Conservation (phyloP, 768 basidiomycete genomes). For the Pisolithus microcarpus region DNA sequence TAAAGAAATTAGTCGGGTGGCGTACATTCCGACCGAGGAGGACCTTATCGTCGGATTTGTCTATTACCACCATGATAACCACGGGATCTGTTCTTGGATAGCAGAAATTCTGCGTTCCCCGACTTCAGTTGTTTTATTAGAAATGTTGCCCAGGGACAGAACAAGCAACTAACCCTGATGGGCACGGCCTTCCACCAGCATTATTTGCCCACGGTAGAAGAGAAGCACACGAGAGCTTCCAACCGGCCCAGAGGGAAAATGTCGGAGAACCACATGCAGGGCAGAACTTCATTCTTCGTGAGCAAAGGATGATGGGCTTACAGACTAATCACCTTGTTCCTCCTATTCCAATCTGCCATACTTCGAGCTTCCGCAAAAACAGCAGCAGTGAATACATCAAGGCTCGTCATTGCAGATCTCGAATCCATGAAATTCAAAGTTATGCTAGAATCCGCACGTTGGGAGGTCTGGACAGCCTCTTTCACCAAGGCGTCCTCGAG, state of each 20-base stretch:
- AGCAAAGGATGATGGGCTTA: background rate
- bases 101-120: slow-evolving; percentile 80
- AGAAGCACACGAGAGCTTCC: slow-evolving; percentile 82
- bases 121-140: slow-evolving; percentile 36
- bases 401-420: slow-evolving; percentile 43
- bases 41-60: slow-evolving; percentile 73
- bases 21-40: slow-evolving; percentile 82
- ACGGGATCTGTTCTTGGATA: slow-evolving; percentile 83
- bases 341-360: slow-evolving; percentile 87
- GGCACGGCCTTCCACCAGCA: slow-evolving; percentile 56
- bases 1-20: slow-evolving; percentile 2
- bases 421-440: slow-evolving; percentile 60
- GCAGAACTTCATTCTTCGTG: slow-evolving; percentile 57
- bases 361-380: slow-evolving; percentile 74
- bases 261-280: slow-evolving; percentile 76
- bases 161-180: slow-evolving; percentile 50
- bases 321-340: slow-evolving; percentile 60
- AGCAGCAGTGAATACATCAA: slow-evolving; percentile 62
- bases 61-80: slow-evolving; percentile 84
- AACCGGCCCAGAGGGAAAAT: slow-evolving; percentile 90
- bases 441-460: slow-evolving; percentile 32
- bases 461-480: slow-evolving; percentile 32
- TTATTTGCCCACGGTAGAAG: slow-evolving; percentile 71
- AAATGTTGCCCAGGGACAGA: background rate
- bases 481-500: slow-evolving; percentile 39